Base-by-base conservation (phyloP, 192 early-diverging fungal genomes). In the Entomortierella beljakovae region DNA sequence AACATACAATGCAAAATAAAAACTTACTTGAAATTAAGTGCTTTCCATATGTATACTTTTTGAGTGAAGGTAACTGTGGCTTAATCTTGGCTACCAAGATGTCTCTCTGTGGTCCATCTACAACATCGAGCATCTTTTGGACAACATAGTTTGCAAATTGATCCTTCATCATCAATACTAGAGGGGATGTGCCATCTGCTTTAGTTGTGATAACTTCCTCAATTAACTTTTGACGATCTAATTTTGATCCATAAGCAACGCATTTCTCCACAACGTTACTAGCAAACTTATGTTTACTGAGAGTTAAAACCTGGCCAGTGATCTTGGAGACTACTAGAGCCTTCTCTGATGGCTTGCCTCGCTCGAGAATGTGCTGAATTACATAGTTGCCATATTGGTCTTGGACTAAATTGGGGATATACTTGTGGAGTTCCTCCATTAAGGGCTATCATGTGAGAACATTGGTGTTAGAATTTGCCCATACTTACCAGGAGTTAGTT, bases 321-420 rank as follows among this genome's bases (percentile, higher is more conserved):
- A 99, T 93, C 72, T 97, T 96, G 34, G 88, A 87, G 46, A 97
- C 92, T 10, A 99, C 93, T 48, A 95, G 80, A 10, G 87, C 84
- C 80, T 97, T 97, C 84, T 99, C 98, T 2, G 83, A 84, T 13
- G 92, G 89, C 69, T 93, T 93, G 49, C 98, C 97, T 58, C 92
- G 93, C 79, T 99, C 98, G 34, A 99, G 89, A 33, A 99, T 94
- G 68, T 99, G 98, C 82, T 99, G 98, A 60, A 99, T 98, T 18
- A 99, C 97, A 83, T 99, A 99, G 86, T 99, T 99, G 59, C 98
- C 98, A 70, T 99, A 99, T 85, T 98, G 97, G 70, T 99, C 97
- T 83, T 97, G 95, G 15, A 99, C 96, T 43, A 99, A 85, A 70
- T 91, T 93, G 15, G 92, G 85, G 29, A 95, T 97, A 80, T 92